These are phyloP conservation scores for Neoboletus brunneissimus DNA, from an alignment of 768 basidiomycete species.

Conservation along the genomic window DNA sequence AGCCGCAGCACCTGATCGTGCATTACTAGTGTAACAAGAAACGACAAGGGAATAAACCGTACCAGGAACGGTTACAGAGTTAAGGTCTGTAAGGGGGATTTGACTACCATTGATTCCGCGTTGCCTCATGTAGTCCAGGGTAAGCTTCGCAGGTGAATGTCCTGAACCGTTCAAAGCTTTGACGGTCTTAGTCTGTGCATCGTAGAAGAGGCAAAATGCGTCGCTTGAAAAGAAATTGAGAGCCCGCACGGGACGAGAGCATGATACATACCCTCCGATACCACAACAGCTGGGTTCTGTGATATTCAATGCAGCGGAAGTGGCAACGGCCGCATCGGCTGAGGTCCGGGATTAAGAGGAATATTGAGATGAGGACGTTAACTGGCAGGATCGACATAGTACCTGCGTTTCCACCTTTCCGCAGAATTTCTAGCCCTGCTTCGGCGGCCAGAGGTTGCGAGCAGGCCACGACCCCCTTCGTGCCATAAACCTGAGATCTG, in stretches of 20 bases:
- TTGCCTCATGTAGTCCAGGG: conserved; percentile 64
- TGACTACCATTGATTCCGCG: conserved; percentile 63
- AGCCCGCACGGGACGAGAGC: not conserved
- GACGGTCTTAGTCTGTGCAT: conserved; percentile 77
- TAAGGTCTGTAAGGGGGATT: conserved; percentile 80
- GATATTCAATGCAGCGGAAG: conserved; percentile 88
- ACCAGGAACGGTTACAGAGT: conserved; percentile 91
- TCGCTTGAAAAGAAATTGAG: conserved; percentile 48
- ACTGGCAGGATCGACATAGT: conserved; percentile 17
- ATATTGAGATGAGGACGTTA: not conserved
- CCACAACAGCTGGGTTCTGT: conserved; percentile 87
- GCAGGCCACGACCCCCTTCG: conserved; percentile 83
- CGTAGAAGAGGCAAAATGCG: conserved; percentile 91
- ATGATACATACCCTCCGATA: conserved; percentile 72
- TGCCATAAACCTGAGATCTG: conserved; percentile 81
- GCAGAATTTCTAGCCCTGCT: conserved; percentile 88
- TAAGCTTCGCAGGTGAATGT: conserved; percentile 75
- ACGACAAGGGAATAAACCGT: not conserved
- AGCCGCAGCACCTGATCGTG: conserved; percentile 73
- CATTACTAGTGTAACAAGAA: conserved; percentile 12
- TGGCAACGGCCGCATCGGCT: conserved; percentile 95
- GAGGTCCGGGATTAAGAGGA: not conserved
- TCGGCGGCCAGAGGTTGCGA: conserved; percentile 90
- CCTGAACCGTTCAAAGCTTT: conserved; percentile 94
- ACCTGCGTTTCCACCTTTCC: conserved; percentile 96